Base-by-base conservation (phyloP, 1,139 yeast species). In the Komagataea norvegica region DNA sequence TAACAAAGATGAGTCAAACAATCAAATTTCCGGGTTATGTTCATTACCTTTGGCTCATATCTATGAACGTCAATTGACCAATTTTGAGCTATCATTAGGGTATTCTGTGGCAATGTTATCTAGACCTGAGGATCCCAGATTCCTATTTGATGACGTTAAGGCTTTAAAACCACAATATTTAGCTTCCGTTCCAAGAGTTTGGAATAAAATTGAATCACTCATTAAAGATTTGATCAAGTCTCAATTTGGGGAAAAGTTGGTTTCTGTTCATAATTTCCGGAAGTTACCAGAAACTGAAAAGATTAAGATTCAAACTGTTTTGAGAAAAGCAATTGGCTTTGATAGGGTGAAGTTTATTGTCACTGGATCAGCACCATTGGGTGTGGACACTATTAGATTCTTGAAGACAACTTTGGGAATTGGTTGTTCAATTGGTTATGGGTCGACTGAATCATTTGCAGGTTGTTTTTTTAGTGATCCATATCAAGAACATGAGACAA, bases 311-410 rank as follows among this genome's bases (percentile, higher is more conserved):
- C 55, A 56, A 27, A 48, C 43, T 23, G 65, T 70, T 51, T 57
- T 79, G 34, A 64, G 77, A 41, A 58, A 59, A 31, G 60, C 64
- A 37, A 57, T 75, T 43, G 85, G 85, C 0, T 67, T 75, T 45
- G 74, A 74, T 29, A 64, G 73, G 36, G 51, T 71, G 38, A 46
- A 51, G 33, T 49, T 59, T 31, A 54, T 69, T 43, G 54, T 67
- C 26, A 60, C 74, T 30, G 87, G 86, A 6, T 74, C 83, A 21
- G 86, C 87, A 8, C 86, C 87, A 16, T 67, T 78, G 40, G 61
- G 76, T 21, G 62, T 67, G 19, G 68, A 68, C 28, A 70, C 79
- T 7, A 62, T 77, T 32, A 60, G 60, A 33, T 77, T 75, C 54
- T 57, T 79, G 45, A 74, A 68, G 53, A 69, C 74, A 4, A 67